Percentiles rank a stretch among this genome's conserved stretches.
These are phyloP conservation scores for Aplosporella prunicola DNA, from an alignment of 2,329 filamentous ascomycete genomes.

Conservation along the genomic window DNA sequence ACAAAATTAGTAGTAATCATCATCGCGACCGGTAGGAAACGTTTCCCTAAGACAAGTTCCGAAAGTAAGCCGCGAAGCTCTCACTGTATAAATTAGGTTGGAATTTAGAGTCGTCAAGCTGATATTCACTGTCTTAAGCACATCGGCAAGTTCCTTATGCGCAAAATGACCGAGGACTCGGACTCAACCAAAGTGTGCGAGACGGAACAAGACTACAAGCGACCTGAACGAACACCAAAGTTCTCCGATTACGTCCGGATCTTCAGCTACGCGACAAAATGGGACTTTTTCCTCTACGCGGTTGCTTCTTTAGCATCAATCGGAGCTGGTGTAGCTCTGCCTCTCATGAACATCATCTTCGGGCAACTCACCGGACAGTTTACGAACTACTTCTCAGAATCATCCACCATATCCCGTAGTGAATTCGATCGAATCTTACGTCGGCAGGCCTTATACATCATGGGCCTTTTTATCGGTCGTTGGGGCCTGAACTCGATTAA, in stretches of 20 bases:
- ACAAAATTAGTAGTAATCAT: no score
- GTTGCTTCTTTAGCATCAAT: neutral
- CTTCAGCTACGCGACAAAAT: conserved; percentile 1
- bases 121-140: neutral
- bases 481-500: conserved; percentile 20
- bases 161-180: neutral
- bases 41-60: no score
- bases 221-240: neutral
- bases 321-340: neutral
- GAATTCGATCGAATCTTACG: neutral
- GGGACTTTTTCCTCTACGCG: conserved; percentile 1
- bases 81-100: no score
- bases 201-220: neutral
- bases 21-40: no score
- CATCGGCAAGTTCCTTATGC: no score
- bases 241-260: conserved; percentile 1
- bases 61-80: no score
- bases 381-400: neutral
- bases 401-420: neutral
- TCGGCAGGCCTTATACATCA: conserved; percentile 18
- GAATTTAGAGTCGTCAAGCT: neutral
- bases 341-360: conserved; percentile 5
- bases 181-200: neutral
- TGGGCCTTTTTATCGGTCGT: conserved; percentile 29
- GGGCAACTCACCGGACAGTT: conserved; percentile 1